phyloP scores from a whole-genome alignment of 371 early-diverging fungal genomes.

The Mortierella polycephala region DNA sequence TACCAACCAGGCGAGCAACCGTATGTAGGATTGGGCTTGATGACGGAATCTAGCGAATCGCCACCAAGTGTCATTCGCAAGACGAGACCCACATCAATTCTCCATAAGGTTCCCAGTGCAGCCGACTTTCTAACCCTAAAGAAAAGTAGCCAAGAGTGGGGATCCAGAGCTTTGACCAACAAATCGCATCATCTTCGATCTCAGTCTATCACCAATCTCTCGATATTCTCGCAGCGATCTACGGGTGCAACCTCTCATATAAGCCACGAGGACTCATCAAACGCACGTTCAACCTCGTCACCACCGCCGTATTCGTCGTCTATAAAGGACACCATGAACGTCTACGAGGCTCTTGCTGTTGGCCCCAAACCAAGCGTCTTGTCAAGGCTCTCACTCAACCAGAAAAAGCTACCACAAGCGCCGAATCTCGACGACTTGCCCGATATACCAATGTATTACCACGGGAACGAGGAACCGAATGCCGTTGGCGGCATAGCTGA shows the following conservation, averaged over 20 bases:
- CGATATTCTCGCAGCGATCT: slow-evolving; percentile 22
- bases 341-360: slow-evolving; percentile 14
- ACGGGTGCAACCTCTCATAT: slow-evolving; percentile 7
- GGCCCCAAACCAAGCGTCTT: slow-evolving; percentile 11
- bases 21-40: slow-evolving; percentile 9
- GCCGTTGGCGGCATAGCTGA: neutral
- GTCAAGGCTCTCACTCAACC: slow-evolving; percentile 14
- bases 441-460: slow-evolving; percentile 11
- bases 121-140: slow-evolving; percentile 15
- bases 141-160: neutral
- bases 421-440: slow-evolving; percentile 20
- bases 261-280: slow-evolving; percentile 4
- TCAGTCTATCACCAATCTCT: slow-evolving; percentile 28
- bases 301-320: slow-evolving; percentile 1
- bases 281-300: slow-evolving; percentile 6
- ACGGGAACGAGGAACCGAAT: neutral
- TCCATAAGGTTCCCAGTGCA: slow-evolving; percentile 16
- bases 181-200: slow-evolving; percentile 25
- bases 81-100: slow-evolving; percentile 30
- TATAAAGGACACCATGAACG: slow-evolving; percentile 11
- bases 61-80: slow-evolving; percentile 18
- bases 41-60: slow-evolving; percentile 4
- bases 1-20: slow-evolving; percentile 9
- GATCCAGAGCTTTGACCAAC: neutral
- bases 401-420: slow-evolving; percentile 19